Base-by-base conservation (phyloP, 83 land plant species). In the Diphasiastrum complanatum region DNA sequence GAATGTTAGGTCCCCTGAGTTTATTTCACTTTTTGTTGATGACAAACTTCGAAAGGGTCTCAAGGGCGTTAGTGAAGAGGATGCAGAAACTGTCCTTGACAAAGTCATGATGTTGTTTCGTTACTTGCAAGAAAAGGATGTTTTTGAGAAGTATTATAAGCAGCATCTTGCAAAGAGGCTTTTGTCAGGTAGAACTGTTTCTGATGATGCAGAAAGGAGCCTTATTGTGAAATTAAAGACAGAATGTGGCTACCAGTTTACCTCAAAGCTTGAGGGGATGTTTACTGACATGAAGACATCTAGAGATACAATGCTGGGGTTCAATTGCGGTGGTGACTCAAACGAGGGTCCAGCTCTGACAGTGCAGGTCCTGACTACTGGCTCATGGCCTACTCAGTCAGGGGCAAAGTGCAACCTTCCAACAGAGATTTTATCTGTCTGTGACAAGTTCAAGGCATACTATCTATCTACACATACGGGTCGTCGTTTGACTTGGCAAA, bases 81-180 rank as follows among this genome's bases (percentile, higher is more conserved):
- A 93, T 60, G 78, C 83, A 6, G 99, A 93, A 78, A 65, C 43
- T 60, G 81, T 89, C 10, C 83, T 93, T 23, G 99, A 93, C 61
- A 93, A 93, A 68, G 96, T 93, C 20, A 85, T 93, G 99, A 85
- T 93, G 92, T 49, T 93, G 61, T 93, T 93, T 79, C 77, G 99
- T 23, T 93, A 85, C 59, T 64, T 93, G 49, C 99, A 93, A 56
- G 99, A 89, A 69, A 93, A 93, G 49, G 99, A 93, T 75, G 86
- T 93, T 5, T 93, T 93, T 73, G 99, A 93, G 68, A 89, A 89
- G 56, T 93, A 89, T 41, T 93, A 93, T 60, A 93, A 93, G 33
- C 96, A 93, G 63, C 96, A 93, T 63, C 68, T 93, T 51, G 99
- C 99, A 6, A 93, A 93, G 69, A 73, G 99, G 28, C 86, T 93